A percentile compares a stretch with the other conserved stretches of the same genome.
phyloP scores from a whole-genome alignment of 2,329 filamentous ascomycete species.

The Blastomyces emzantsi region DNA sequence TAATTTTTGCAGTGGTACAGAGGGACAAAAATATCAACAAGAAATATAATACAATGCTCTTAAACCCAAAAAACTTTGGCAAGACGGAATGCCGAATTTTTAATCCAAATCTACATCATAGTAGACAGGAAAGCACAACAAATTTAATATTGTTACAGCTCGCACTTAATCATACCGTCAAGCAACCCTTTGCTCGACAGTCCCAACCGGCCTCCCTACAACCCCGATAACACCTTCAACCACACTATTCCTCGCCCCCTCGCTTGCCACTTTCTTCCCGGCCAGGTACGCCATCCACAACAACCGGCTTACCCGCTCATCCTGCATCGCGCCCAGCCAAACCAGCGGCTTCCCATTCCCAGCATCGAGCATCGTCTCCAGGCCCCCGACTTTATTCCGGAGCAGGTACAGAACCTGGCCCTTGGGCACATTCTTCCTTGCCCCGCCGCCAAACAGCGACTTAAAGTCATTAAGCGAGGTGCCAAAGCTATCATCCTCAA shows the following conservation, averaged over 20 bases:
- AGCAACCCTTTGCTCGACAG: constrained; percentile 66
- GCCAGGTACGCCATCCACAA: constrained; percentile 88
- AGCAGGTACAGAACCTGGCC: constrained; percentile 65
- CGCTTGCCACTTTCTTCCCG: constrained; percentile 78
- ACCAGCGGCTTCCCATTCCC: constrained; percentile 41
- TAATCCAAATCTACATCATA: background rate
- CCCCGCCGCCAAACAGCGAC: constrained; percentile 65
- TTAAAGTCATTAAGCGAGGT: constrained; percentile 68
- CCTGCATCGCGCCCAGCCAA: constrained; percentile 61
- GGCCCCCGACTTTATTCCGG: constrained; percentile 54
- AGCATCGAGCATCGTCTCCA: constrained; percentile 58
- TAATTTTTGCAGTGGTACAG: background rate
- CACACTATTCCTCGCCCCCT: constrained; percentile 68
- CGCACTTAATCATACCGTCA: constrained; percentile 3
- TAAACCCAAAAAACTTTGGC: background rate
- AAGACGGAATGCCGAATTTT: background rate
- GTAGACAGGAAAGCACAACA: background rate
- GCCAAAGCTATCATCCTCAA: constrained; percentile 68
- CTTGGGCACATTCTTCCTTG: constrained; percentile 61
- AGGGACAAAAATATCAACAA: background rate
- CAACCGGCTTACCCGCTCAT: constrained; percentile 70
- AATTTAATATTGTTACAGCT: background rate
- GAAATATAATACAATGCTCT: background rate
- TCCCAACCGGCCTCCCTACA: constrained; percentile 79
- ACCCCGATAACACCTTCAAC: constrained; percentile 82